A percentile compares a stretch with the other conserved stretches of the same genome.
phyloP scores from a whole-genome alignment of 352 stramenopile species.

The Pythium vanterpoolii region DNA sequence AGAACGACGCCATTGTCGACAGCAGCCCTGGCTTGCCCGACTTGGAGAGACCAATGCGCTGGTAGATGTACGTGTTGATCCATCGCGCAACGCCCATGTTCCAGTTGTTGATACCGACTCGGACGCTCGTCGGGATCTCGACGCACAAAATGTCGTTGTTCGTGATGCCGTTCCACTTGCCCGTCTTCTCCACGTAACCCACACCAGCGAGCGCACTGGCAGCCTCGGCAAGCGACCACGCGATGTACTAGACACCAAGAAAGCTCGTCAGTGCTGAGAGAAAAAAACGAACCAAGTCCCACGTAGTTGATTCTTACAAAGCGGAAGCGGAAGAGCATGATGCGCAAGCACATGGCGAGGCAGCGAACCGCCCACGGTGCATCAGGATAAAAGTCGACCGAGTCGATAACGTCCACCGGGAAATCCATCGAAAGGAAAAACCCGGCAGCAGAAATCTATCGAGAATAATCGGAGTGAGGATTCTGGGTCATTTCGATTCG shows the following conservation, averaged over 20 bases:
- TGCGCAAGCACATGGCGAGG: constrained; percentile 64
- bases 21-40: constrained; percentile 65
- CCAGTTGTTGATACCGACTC: constrained; percentile 87
- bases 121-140: constrained; percentile 83
- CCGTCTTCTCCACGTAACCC: constrained; percentile 72
- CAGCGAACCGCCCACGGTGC: constrained; percentile 56
- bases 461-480: neutral
- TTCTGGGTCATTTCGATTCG: neutral
- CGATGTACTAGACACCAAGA: constrained; percentile 78
- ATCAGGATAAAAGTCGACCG: constrained; percentile 65
- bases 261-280: constrained; percentile 7
- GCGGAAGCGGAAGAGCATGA: constrained; percentile 83
- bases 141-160: constrained; percentile 86
- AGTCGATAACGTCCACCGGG: constrained; percentile 79
- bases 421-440: constrained; percentile 76
- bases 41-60: constrained; percentile 77
- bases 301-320: constrained; percentile 40
- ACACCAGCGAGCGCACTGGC: constrained; percentile 71
- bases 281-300: neutral
- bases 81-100: constrained; percentile 84
- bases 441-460: constrained; percentile 56
- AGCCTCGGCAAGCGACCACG: constrained; percentile 79
- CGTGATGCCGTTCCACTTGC: constrained; percentile 84
- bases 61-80: constrained; percentile 90
- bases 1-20: constrained; percentile 78